Conservation (phyloP, 2,329 filamentous ascomycete species). For the Penicillium paneum region DNA sequence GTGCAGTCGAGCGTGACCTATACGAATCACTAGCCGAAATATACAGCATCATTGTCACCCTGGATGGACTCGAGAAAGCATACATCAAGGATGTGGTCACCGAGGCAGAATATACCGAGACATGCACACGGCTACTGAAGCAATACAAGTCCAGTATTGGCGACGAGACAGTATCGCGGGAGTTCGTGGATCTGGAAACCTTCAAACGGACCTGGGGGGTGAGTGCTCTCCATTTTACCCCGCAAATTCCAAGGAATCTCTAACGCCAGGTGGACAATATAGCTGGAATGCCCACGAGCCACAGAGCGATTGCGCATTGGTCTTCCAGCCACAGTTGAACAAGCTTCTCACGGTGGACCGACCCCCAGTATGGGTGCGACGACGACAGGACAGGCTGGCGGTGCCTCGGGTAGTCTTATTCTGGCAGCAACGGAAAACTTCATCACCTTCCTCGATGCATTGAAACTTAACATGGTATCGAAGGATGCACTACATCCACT, state of each 20-base stretch:
- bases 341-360: conserved; percentile 52
- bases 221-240: conserved; percentile 38
- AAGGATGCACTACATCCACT: conserved; percentile 97
- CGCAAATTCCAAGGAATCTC: not conserved
- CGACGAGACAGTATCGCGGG: conserved; percentile 83
- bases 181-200: conserved; percentile 81
- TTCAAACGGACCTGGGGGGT: conserved; percentile 94
- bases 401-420: conserved; percentile 64
- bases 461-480: conserved; percentile 85
- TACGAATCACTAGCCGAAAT: conserved; percentile 96
- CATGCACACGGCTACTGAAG: conserved; percentile 87
- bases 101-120: conserved; percentile 91
- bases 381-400: conserved; percentile 26
- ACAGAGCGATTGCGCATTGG: conserved; percentile 90
- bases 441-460: conserved; percentile 93
- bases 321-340: conserved; percentile 77
- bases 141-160: conserved; percentile 94
- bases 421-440: conserved; percentile 94
- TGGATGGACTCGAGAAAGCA: conserved; percentile 93
- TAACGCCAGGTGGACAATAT: conserved; percentile 9
- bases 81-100: conserved; percentile 93
- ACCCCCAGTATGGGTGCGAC: conserved; percentile 36
- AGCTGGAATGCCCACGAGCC: conserved; percentile 92
- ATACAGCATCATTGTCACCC: conserved; percentile 93
- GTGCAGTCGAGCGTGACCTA: conserved; percentile 82